Conservation (phyloP, 2,329 filamentous ascomycete genomes). For the Stagonosporopsis cucurbitacearum region DNA sequence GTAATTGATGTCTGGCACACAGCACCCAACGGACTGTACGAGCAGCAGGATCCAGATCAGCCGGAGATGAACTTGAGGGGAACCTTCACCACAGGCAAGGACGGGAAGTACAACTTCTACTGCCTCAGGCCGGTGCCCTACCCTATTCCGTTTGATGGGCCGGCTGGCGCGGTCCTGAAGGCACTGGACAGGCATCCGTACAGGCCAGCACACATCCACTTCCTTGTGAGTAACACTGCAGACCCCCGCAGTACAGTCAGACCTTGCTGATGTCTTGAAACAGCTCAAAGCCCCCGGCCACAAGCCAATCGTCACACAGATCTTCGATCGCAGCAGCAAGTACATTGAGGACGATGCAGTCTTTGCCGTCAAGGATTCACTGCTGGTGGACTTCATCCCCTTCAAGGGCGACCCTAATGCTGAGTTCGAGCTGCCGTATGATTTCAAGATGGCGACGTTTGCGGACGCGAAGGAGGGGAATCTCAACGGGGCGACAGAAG, state of each 20-base stretch:
- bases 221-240: conserved; percentile 54
- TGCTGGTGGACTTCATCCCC: conserved; percentile 64
- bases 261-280: not conserved
- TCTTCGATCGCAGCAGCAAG: conserved; percentile 72
- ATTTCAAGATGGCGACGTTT: conserved; percentile 54
- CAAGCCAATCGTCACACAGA: conserved; percentile 76
- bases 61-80: conserved; percentile 77
- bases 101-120: conserved; percentile 65
- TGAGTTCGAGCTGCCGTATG: conserved; percentile 60
- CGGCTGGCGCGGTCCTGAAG: conserved; percentile 64
- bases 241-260: too few species aligned
- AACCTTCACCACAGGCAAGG: conserved; percentile 69
- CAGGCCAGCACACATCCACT: conserved; percentile 69
- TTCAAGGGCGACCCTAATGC: conserved; percentile 60
- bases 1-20: conserved; percentile 82
- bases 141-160: conserved; percentile 63
- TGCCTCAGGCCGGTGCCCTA: conserved; percentile 56
- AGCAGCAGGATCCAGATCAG: conserved; percentile 76
- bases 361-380: conserved; percentile 65
- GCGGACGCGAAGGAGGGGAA: conserved; percentile 42
- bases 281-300: conserved; percentile 64
- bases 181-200: conserved; percentile 67
- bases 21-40: conserved; percentile 70
- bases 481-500: conserved; percentile 35
- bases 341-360: conserved; percentile 67